Evolutionary conservation across 768 basidiomycete species (phyloP).

Genomic region (Aureoboletus auriporus): DNA sequence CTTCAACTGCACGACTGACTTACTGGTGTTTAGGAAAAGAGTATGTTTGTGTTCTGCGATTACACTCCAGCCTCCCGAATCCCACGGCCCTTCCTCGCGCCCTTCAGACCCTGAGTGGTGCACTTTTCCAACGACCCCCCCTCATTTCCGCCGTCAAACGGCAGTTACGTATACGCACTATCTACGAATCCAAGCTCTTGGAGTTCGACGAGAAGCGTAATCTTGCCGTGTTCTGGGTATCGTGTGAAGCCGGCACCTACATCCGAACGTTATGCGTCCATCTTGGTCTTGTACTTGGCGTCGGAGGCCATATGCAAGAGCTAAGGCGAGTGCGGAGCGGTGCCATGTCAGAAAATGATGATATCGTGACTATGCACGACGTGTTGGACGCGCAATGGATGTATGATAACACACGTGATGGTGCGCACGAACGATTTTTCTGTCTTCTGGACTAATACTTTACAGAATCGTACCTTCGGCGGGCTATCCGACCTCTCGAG

Average conservation of each 20-base stretch:
- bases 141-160: slow-evolving; percentile 99
- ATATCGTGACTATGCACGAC: slow-evolving; percentile 99
- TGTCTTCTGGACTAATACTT: slow-evolving; percentile 11
- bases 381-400: slow-evolving; percentile 98
- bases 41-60: slow-evolving; percentile 93
- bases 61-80: slow-evolving; percentile 79
- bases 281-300: slow-evolving; percentile 88
- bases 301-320: slow-evolving; percentile 99
- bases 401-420: slow-evolving; percentile 96
- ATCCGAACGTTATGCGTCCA: slow-evolving; percentile 97
- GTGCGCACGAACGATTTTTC: slow-evolving; percentile 38
- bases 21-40: slow-evolving; percentile 69
- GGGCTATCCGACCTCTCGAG: slow-evolving; percentile 92
- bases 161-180: slow-evolving; percentile 94
- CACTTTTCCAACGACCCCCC: slow-evolving; percentile 97
- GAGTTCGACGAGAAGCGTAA: slow-evolving; percentile 98
- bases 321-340: slow-evolving; percentile 91
- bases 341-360: slow-evolving; percentile 96
- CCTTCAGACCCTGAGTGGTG: slow-evolving; percentile 94
- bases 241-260: slow-evolving; percentile 97
- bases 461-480: slow-evolving; percentile 91
- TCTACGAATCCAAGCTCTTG: slow-evolving; percentile 91
- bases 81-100: slow-evolving; percentile 88
- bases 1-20: slow-evolving; percentile 1
- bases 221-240: slow-evolving; percentile 97